Evolutionary conservation across 148 eudicot species (phyloP).

Genomic region (Rhododendron mucronatum): DNA sequence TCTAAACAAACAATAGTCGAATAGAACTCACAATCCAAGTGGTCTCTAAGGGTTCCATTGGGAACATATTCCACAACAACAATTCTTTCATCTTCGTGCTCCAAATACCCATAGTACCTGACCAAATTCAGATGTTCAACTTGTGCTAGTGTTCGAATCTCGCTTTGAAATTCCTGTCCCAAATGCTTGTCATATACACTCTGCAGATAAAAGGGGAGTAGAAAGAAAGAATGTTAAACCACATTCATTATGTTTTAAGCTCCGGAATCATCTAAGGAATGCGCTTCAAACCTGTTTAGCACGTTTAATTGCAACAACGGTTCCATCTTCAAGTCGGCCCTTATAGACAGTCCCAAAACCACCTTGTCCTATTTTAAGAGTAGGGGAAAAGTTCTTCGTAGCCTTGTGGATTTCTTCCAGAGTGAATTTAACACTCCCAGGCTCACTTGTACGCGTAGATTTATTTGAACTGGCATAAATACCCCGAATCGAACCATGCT

Average conservation of each 20-base stretch:
- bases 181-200: slow-evolving; percentile 46
- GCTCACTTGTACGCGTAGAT: slow-evolving; percentile 30
- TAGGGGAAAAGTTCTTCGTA: slow-evolving; percentile 67
- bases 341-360: slow-evolving; percentile 87
- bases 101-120: slow-evolving; percentile 61
- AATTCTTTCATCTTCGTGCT: slow-evolving; percentile 64
- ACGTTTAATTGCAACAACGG: slow-evolving; percentile 80
- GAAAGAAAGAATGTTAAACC: neutral
- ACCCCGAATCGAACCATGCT: slow-evolving; percentile 13
- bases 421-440: slow-evolving; percentile 47
- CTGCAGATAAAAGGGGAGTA: slow-evolving; percentile 26
- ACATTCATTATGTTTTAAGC: neutral
- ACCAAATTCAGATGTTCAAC: slow-evolving; percentile 82
- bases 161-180: slow-evolving; percentile 63
- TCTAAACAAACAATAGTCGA: neutral
- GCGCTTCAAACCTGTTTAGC: slow-evolving; percentile 59
- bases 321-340: slow-evolving; percentile 66
- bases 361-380: slow-evolving; percentile 79
- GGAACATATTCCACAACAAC: slow-evolving; percentile 82
- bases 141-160: slow-evolving; percentile 50
- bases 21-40: slow-evolving; percentile 64
- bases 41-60: slow-evolving; percentile 88
- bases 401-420: slow-evolving; percentile 61
- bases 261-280: neutral
- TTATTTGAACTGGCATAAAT: slow-evolving; percentile 29